A percentile compares a stretch with the other conserved stretches of the same genome.
These are phyloP conservation scores for Xanthoparmelia taractica DNA, from an alignment of 495 filamentous ascomycete species.

Conservation along the genomic window DNA sequence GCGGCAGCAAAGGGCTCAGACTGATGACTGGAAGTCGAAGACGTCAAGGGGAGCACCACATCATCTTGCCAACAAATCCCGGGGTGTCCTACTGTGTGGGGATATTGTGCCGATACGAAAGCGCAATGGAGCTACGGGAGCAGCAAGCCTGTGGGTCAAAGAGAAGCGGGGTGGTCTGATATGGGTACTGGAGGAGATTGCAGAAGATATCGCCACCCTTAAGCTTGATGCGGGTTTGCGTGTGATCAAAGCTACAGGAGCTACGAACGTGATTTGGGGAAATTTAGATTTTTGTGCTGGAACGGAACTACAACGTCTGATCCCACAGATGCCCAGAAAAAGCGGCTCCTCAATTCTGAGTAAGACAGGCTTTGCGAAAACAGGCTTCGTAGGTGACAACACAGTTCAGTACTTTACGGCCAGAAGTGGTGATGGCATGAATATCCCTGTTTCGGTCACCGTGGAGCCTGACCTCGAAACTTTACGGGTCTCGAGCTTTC, in stretches of 20 bases:
- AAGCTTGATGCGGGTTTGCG: conserved; percentile 64
- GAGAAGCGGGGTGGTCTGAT: conserved; percentile 90
- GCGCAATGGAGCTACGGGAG: conserved; percentile 80
- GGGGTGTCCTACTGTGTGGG: conserved; percentile 88
- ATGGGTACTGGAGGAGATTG: conserved; percentile 97
- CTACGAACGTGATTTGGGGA: conserved; percentile 73
- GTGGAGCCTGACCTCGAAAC: conserved; percentile 58
- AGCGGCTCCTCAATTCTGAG: conserved; percentile 52
- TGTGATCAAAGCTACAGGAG: conserved; percentile 59
- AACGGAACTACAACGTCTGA: conserved; percentile 62
- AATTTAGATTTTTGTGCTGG: conserved; percentile 55
- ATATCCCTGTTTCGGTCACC: conserved; percentile 70
- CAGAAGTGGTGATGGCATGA: conserved; percentile 59
- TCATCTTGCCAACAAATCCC: conserved; percentile 65
- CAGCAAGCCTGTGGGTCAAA: conserved; percentile 96
- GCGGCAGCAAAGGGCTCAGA: conserved; percentile 66
- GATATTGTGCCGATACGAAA: conserved; percentile 97
- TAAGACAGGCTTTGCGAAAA: conserved; percentile 61
- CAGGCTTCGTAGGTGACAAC: conserved; percentile 62
- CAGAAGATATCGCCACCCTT: conserved; percentile 78
- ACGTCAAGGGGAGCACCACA: conserved; percentile 37
- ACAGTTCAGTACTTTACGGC: conserved; percentile 74
- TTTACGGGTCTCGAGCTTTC: conserved; percentile 82
- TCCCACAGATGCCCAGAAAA: conserved; percentile 73
- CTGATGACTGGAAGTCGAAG: conserved; percentile 58